A percentile compares a stretch with the other conserved stretches of the same genome.
These are phyloP conservation scores for Dillenia turbinata DNA, from an alignment of 164 flowering plant genomes.

Conservation along the genomic window DNA sequence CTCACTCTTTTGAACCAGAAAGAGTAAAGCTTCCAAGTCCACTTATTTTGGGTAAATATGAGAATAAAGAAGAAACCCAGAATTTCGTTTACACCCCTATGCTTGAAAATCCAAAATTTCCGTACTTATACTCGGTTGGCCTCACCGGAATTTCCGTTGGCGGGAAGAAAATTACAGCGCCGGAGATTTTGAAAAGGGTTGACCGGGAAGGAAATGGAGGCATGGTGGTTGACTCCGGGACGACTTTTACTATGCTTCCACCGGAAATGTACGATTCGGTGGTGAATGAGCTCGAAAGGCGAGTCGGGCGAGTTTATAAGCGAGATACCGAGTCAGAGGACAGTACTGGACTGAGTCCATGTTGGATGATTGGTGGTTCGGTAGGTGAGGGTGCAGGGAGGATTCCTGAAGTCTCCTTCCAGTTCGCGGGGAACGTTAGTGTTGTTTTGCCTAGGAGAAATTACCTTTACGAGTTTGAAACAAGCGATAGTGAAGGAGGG, in stretches of 20 bases:
- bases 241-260: constrained; percentile 87
- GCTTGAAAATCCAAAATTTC: constrained; percentile 72
- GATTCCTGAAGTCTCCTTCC: constrained; percentile 56
- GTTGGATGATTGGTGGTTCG: constrained; percentile 37
- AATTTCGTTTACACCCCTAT: constrained; percentile 59
- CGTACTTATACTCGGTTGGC: constrained; percentile 79
- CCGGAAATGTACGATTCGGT: constrained; percentile 34
- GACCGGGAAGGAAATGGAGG: constrained; percentile 69
- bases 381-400: not conserved
- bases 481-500: constrained; percentile 34
- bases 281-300: constrained; percentile 46
- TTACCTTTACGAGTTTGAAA: constrained; percentile 56
- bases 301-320: constrained; percentile 36
- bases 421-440: constrained; percentile 63
- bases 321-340: constrained; percentile 52
- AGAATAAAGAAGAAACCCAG: constrained; percentile 4
- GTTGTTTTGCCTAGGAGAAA: constrained; percentile 73
- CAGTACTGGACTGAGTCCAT: constrained; percentile 67
- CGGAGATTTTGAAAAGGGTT: constrained; percentile 39
- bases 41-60: constrained; percentile 67
- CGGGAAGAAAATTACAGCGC: constrained; percentile 36
- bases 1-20: constrained; percentile 62
- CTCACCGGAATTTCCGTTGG: constrained; percentile 70
- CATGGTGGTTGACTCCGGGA: constrained; percentile 91
- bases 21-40: constrained; percentile 64